Percentiles rank a stretch among this genome's conserved stretches.
Evolutionary conservation across 1,284 basidiomycete species (phyloP).

Genomic region (Cystobasidium slooffiae): DNA sequence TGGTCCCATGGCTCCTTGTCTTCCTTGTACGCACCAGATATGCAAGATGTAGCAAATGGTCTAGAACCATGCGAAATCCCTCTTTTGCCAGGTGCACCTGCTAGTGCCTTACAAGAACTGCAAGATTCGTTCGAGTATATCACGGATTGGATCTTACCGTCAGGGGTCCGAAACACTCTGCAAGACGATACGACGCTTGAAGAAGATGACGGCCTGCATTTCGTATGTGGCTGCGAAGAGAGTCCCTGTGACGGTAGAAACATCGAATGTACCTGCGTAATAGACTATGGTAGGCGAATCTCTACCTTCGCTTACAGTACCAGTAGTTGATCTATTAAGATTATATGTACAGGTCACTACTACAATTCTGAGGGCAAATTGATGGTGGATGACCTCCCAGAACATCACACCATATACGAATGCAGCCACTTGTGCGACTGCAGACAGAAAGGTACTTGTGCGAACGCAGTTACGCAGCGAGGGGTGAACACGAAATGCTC

Average conservation of each 20-base stretch:
- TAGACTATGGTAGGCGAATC: constrained; percentile 20
- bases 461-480: neutral
- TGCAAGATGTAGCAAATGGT: constrained; percentile 13
- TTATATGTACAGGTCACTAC: constrained; percentile 14
- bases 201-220: neutral
- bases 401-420: constrained; percentile 28
- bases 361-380: constrained; percentile 13
- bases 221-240: constrained; percentile 2
- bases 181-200: neutral
- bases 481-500: neutral
- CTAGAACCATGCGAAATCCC: neutral
- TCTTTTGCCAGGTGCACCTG: constrained; percentile 2
- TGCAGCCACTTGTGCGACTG: constrained; percentile 26
- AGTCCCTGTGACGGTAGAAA: neutral
- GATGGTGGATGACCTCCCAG: constrained; percentile 17
- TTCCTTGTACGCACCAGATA: neutral
- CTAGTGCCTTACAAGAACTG: neutral
- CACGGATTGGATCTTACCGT: constrained; percentile 11
- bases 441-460: neutral
- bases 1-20: neutral
- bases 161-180: constrained; percentile 3
- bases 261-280: constrained; percentile 36
- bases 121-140: constrained; percentile 16
- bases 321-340: neutral
- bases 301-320: neutral